Conservation (phyloP, 768 basidiomycete species). For the Mycena crocata region DNA sequence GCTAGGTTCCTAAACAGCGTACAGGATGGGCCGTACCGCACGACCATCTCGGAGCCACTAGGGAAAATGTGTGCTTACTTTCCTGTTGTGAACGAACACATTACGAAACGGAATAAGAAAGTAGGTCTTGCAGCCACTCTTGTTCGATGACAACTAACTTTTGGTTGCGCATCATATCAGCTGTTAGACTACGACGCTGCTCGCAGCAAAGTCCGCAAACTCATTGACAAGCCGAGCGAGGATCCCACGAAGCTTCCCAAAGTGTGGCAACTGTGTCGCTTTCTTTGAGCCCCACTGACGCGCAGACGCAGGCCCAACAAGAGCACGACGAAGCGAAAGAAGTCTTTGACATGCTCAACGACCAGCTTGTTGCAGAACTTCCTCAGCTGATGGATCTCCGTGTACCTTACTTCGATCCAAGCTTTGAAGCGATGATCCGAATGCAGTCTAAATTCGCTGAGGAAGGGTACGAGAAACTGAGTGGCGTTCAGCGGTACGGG, state of each 20-base stretch:
- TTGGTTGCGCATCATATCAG: conserved; percentile 51
- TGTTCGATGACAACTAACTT: neutral
- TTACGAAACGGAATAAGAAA: conserved; percentile 96
- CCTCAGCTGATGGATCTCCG: conserved; percentile 94
- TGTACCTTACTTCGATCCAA: conserved; percentile 98
- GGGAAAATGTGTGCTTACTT: conserved; percentile 98
- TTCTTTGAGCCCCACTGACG: neutral
- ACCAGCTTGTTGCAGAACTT: conserved; percentile 90
- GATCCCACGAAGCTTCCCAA: conserved; percentile 92
- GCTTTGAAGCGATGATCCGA: conserved; percentile 98
- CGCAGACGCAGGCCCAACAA: conserved; percentile 79
- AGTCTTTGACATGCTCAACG: conserved; percentile 92
- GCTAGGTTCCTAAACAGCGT: conserved; percentile 1
- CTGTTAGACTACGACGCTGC: conserved; percentile 96
- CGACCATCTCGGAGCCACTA: conserved; percentile 93
- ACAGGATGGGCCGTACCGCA: conserved; percentile 94
- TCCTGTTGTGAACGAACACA: conserved; percentile 92
- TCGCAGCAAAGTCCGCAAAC: conserved; percentile 88
- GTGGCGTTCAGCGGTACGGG: conserved; percentile 87
- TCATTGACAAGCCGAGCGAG: conserved; percentile 92
- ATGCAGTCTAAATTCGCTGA: conserved; percentile 98
- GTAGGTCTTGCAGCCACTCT: conserved; percentile 49
- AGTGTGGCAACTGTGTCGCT: conserved; percentile 52
- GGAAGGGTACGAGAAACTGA: conserved; percentile 97
- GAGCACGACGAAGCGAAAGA: conserved; percentile 96